Evolutionary conservation across 768 basidiomycete genomes (phyloP).

Genomic region (Sutorius australiensis): DNA sequence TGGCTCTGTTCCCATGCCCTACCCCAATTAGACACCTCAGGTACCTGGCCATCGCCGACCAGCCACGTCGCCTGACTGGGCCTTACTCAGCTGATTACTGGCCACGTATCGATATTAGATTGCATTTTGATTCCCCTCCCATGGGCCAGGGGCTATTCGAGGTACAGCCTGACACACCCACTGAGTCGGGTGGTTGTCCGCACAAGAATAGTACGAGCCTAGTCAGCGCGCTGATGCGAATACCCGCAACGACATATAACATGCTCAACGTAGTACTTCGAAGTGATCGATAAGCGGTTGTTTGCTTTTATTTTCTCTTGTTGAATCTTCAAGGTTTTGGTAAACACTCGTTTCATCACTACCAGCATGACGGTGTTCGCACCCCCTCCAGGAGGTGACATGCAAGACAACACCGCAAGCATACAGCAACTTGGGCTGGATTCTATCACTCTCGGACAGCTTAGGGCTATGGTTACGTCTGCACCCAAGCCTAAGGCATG

Average conservation of each 20-base stretch:
- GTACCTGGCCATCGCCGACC: slow-evolving; percentile 22
- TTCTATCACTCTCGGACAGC: slow-evolving; percentile 78
- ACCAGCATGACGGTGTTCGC: slow-evolving; percentile 34
- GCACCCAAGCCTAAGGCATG: slow-evolving; percentile 74
- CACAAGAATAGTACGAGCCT: slow-evolving; percentile 6
- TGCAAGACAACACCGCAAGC: slow-evolving; percentile 29
- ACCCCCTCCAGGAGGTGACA: slow-evolving; percentile 25
- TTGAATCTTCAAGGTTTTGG: slow-evolving; percentile 26
- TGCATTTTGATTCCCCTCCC: neutral
- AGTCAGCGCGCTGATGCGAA: neutral
- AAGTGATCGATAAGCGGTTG: neutral
- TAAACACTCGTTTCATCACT: slow-evolving; percentile 16
- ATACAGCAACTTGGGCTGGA: slow-evolving; percentile 49
- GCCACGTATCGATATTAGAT: slow-evolving; percentile 18
- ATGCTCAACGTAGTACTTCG: neutral
- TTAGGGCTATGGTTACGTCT: slow-evolving; percentile 66
- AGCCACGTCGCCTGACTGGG: slow-evolving; percentile 10
- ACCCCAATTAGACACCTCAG: slow-evolving; percentile 20
- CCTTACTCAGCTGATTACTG: neutral
- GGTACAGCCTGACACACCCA: neutral
- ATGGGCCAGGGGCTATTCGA: neutral
- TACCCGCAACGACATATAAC: neutral
- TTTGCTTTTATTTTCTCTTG: slow-evolving; percentile 20
- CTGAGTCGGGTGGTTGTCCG: neutral
- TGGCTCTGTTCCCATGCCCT: slow-evolving; percentile 4